Conservation (phyloP, 2,329 filamentous ascomycete genomes). For the Colletotrichum sp. region DNA sequence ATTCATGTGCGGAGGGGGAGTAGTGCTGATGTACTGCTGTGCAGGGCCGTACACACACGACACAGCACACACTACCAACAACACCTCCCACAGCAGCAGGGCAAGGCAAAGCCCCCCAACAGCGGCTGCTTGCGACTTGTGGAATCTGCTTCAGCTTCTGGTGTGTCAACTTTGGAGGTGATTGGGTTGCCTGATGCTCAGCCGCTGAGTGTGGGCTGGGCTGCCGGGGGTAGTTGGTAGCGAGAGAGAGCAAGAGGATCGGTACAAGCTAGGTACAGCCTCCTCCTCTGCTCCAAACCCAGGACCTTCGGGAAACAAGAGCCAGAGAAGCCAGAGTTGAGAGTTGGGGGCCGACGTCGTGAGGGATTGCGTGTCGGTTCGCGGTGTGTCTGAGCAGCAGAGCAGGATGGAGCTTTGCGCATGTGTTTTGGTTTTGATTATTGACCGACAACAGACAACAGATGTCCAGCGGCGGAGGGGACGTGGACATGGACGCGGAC, state of each 20-base stretch:
- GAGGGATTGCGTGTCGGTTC: conserved; percentile 4
- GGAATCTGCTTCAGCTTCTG: not conserved
- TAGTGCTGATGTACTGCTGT: not conserved
- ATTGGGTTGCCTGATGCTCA: conserved; percentile 14
- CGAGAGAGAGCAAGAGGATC: not conserved
- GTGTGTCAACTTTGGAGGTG: not conserved
- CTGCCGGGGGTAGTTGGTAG: not conserved
- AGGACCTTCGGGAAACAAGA: not conserved
- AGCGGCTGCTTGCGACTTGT: not conserved
- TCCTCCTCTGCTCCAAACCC: not conserved
- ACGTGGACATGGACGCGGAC: conserved; percentile 24
- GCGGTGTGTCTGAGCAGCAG: not conserved
- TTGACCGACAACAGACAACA: not conserved
- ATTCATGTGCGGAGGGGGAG: not conserved
- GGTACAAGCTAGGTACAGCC: conserved; percentile 3
- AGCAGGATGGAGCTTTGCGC: not conserved
- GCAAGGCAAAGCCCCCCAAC: not conserved
- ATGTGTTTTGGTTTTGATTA: not conserved
- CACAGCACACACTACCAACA: not conserved
- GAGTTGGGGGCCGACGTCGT: not conserved
- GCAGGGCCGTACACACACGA: not conserved
- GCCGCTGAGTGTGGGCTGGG: not conserved
- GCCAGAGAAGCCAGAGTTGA: not conserved
- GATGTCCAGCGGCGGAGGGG: not conserved
- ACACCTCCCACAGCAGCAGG: not conserved